Percentiles rank a stretch among this genome's conserved stretches.
Evolutionary conservation across 2,329 filamentous ascomycete species (phyloP).

Genomic region (Aureobasidium sp.): DNA sequence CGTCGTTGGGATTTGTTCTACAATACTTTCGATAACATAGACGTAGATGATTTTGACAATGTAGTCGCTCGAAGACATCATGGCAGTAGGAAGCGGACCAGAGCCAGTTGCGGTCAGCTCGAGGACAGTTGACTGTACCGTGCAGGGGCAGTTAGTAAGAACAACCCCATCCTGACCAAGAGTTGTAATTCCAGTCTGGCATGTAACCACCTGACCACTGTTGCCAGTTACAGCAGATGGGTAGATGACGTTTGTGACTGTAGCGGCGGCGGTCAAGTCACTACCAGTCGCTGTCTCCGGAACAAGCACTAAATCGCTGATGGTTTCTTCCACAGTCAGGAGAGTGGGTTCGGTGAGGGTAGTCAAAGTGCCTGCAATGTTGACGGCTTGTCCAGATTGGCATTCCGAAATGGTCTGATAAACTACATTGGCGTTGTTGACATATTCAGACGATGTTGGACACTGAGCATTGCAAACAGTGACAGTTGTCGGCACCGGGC

Average conservation of each 20-base stretch:
- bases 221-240: background rate
- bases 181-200: background rate
- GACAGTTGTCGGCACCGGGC: background rate
- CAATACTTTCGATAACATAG: background rate
- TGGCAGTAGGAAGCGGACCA: too few species aligned
- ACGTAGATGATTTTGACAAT: slow-evolving; percentile 1
- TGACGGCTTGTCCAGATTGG: background rate
- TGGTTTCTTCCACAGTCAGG: background rate
- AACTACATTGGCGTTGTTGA: background rate
- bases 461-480: background rate
- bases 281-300: background rate
- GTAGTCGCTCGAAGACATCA: background rate
- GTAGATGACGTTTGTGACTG: background rate
- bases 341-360: background rate
- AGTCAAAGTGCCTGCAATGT: background rate
- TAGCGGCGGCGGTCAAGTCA: background rate
- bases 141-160: background rate
- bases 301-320: background rate
- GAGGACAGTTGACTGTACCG: background rate
- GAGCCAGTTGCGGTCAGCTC: background rate
- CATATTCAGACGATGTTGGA: background rate
- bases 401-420: background rate
- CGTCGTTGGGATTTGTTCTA: background rate
- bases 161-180: background rate
- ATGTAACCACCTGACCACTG: background rate